Evolutionary conservation across 2,329 filamentous ascomycete species (phyloP).

Genomic region (Alternaria conjuncta): DNA sequence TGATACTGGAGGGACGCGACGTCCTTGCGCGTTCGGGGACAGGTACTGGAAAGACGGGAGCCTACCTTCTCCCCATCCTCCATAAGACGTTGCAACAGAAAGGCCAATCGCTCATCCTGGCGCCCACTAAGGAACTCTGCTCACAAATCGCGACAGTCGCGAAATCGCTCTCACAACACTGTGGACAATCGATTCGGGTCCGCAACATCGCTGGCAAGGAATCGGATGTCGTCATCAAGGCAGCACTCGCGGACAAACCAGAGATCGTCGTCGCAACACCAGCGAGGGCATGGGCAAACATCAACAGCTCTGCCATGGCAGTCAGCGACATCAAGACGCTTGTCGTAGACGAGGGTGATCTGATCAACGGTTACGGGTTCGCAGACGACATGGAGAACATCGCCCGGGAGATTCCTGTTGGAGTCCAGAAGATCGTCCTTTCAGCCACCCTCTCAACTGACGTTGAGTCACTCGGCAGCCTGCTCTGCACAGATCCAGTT

Average conservation of each 20-base stretch:
- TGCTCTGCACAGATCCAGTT: constrained; percentile 84
- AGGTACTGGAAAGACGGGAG: constrained; percentile 96
- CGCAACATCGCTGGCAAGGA: constrained; percentile 92
- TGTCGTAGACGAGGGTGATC: constrained; percentile 91
- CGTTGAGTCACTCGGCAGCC: constrained; percentile 79
- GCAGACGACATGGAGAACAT: constrained; percentile 86
- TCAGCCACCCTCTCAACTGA: constrained; percentile 91
- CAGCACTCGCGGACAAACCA: constrained; percentile 82
- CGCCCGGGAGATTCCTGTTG: constrained; percentile 77
- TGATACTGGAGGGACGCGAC: constrained; percentile 86
- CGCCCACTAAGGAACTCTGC: constrained; percentile 92
- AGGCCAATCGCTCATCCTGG: constrained; percentile 81
- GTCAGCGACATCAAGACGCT: constrained; percentile 72
- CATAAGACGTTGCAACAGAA: constrained; percentile 84
- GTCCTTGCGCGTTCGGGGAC: constrained; percentile 92
- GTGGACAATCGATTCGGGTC: constrained; percentile 79
- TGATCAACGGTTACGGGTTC: constrained; percentile 93
- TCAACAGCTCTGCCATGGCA: constrained; percentile 74
- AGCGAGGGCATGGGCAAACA: constrained; percentile 78
- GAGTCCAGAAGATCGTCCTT: constrained; percentile 90
- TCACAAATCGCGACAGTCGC: constrained; percentile 86
- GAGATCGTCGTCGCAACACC: constrained; percentile 93
- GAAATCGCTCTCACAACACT: constrained; percentile 79
- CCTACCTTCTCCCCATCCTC: constrained; percentile 88
- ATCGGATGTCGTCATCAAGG: constrained; percentile 84